These are phyloP conservation scores for Dioscorea cayenensis DNA, from an alignment of 116 monocot genomes.

Conservation along the genomic window DNA sequence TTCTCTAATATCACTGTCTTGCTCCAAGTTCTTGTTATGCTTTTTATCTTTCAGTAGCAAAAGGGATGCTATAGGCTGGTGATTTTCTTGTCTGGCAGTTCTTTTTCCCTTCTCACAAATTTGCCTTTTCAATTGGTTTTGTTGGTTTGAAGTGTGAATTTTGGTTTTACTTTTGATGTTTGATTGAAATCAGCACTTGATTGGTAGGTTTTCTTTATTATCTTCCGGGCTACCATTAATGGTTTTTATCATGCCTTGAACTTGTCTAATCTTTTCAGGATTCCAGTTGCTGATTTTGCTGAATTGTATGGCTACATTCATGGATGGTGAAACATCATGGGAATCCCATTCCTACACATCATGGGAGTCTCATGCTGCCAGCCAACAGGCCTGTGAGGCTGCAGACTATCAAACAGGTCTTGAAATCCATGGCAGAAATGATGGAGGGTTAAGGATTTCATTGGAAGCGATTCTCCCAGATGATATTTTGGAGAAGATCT, in stretches of 20 bases:
- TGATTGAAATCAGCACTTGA: background rate
- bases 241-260: slow-evolving; percentile 6
- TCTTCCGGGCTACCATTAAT: too few species aligned
- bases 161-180: background rate
- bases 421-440: slow-evolving; percentile 18
- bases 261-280: slow-evolving; percentile 1
- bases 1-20: too few species aligned
- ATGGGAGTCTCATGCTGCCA: background rate
- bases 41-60: background rate
- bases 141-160: background rate
- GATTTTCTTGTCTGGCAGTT: background rate
- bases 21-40: background rate
- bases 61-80: background rate
- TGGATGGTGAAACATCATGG: slow-evolving; percentile 57
- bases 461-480: slow-evolving; percentile 67
- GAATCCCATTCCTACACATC: slow-evolving; percentile 24
- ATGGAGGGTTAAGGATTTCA: slow-evolving; percentile 16
- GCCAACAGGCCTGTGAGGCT: slow-evolving; percentile 6
- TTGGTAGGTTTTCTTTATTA: background rate
- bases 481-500: slow-evolving; percentile 80
- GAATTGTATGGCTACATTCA: slow-evolving; percentile 3
- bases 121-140: background rate
- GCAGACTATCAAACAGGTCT: slow-evolving; percentile 4
- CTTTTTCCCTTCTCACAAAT: background rate
- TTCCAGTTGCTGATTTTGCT: slow-evolving; percentile 5